phyloP scores from a whole-genome alignment of 345 rosid genomes.

The Moringa oleifera region DNA sequence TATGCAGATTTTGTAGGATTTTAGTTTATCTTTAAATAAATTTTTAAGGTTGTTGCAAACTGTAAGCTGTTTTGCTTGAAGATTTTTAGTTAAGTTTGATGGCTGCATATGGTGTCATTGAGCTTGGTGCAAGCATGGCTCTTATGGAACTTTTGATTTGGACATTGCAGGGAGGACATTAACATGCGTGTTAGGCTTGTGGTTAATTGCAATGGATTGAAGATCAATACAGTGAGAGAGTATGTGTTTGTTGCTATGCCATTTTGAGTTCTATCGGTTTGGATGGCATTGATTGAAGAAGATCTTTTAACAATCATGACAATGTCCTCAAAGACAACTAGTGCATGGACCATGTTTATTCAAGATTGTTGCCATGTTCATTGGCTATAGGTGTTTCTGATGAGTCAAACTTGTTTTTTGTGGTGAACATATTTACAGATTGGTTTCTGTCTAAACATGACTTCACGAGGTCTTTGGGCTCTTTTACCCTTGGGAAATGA shows the following conservation, averaged over 20 bases:
- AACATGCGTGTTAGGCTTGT: constrained; percentile 91
- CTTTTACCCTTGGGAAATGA: neutral
- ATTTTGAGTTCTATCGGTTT: constrained; percentile 6
- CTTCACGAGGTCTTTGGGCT: neutral
- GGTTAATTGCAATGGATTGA: constrained; percentile 84
- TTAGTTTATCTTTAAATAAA: too few species aligned
- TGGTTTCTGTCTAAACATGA: neutral
- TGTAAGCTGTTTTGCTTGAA: neutral
- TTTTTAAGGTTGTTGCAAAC: neutral
- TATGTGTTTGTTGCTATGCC: constrained; percentile 31
- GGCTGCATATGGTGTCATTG: neutral
- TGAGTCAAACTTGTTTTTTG: neutral
- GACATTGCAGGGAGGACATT: constrained; percentile 62
- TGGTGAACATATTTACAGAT: neutral
- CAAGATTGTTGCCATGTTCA: neutral
- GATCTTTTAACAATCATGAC: neutral
- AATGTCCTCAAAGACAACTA: neutral
- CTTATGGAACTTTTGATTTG: constrained; percentile 10
- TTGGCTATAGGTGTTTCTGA: too few species aligned
- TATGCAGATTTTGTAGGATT: neutral
- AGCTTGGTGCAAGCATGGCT: constrained; percentile 4
- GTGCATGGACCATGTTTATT: neutral
- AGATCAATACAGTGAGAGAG: constrained; percentile 78
- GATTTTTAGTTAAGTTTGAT: neutral
- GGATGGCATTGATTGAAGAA: constrained; percentile 4